phyloP scores from a whole-genome alignment of 1,139 yeast genomes.

The Scheffersomyces quercinus region DNA sequence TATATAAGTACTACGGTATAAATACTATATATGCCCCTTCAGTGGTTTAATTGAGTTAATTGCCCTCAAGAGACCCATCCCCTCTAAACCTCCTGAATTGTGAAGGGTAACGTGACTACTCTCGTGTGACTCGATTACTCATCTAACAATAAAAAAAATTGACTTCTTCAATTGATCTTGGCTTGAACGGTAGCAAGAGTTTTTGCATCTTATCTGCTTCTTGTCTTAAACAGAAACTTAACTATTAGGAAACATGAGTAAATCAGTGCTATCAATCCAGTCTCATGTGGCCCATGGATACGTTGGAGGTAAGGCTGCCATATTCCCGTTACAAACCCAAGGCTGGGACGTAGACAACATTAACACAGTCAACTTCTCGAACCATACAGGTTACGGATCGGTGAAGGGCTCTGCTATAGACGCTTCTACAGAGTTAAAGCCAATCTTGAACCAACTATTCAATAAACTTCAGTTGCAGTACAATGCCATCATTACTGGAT shows the following conservation, averaged over 20 bases:
- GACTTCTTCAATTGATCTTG: too few species aligned
- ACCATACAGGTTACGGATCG: slow-evolving; percentile 49
- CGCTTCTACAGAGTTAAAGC: slow-evolving; percentile 5
- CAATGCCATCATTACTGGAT: slow-evolving; percentile 28
- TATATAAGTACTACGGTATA: too few species aligned
- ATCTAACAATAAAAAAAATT: too few species aligned
- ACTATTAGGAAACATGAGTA: slow-evolving; percentile 1
- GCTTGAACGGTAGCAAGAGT: too few species aligned
- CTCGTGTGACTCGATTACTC: too few species aligned
- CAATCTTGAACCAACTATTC: slow-evolving; percentile 5
- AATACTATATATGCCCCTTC: too few species aligned
- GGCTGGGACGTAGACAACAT: slow-evolving; percentile 49
- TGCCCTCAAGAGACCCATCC: too few species aligned
- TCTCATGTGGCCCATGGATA: slow-evolving; percentile 51
- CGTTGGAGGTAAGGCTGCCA: slow-evolving; percentile 44
- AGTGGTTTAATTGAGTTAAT: too few species aligned
- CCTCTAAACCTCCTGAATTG: too few species aligned
- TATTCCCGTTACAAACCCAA: slow-evolving; percentile 43
- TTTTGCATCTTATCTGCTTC: too few species aligned
- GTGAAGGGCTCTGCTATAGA: slow-evolving; percentile 28
- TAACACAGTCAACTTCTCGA: slow-evolving; percentile 44
- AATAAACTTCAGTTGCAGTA: slow-evolving; percentile 2
- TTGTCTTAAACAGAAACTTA: too few species aligned
- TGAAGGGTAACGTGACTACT: too few species aligned
- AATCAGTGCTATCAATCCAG: slow-evolving; percentile 37